phyloP scores from a whole-genome alignment of 768 basidiomycete genomes.

The Lactarius indigo region DNA sequence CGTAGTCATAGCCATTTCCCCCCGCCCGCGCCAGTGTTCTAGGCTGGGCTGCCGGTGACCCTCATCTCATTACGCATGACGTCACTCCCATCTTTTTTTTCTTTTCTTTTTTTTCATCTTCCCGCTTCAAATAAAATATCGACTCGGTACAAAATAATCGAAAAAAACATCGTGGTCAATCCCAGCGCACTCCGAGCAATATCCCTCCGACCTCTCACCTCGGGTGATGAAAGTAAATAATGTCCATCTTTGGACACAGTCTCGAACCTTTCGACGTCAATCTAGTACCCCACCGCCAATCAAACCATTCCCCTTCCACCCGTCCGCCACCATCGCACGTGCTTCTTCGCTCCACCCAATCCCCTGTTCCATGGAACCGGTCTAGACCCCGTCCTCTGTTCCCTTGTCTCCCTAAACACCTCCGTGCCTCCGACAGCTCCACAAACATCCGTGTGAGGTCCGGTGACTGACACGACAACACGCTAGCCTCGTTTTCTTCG shows the following conservation, averaged over 20 bases:
- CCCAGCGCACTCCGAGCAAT: neutral
- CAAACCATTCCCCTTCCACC: constrained; percentile 2
- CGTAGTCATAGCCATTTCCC: constrained; percentile 9
- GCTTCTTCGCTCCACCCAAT: constrained; percentile 20
- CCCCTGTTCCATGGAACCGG: constrained; percentile 13
- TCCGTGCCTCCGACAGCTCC: constrained; percentile 7
- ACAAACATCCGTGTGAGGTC: neutral
- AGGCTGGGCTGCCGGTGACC: constrained; percentile 5
- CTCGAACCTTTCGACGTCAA: constrained; percentile 15
- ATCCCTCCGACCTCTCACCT: neutral
- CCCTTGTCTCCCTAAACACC: neutral
- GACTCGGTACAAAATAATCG: neutral
- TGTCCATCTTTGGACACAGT: constrained; percentile 6
- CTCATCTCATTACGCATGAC: constrained; percentile 8
- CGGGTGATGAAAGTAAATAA: neutral
- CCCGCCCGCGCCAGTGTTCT: constrained; percentile 21
- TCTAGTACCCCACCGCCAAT: constrained; percentile 11
- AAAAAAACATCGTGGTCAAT: neutral
- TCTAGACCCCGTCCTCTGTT: constrained; percentile 9
- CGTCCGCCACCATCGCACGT: constrained; percentile 16
- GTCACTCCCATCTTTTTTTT: constrained; percentile 11
- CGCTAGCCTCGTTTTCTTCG: neutral
- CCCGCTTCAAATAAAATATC: neutral
- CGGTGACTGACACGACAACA: too few species aligned
- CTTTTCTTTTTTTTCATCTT: neutral